A percentile compares a stretch with the other conserved stretches of the same genome.
Conservation (phyloP, 1,139 yeast genomes). For the Candida freyschussii region DNA sequence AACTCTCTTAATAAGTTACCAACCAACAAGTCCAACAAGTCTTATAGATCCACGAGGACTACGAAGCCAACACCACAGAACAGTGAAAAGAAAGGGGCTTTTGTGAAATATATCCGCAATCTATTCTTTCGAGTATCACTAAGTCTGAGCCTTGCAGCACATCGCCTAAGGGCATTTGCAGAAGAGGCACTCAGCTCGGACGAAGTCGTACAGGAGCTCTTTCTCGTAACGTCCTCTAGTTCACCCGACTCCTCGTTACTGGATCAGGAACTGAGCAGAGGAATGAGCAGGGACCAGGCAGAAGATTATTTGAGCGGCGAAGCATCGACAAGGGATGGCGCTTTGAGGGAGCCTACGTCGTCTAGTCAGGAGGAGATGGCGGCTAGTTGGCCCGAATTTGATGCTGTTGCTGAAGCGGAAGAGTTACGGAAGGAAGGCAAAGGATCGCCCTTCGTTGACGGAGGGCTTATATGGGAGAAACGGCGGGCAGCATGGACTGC, state of each 20-base stretch:
- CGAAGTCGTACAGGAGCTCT: slow-evolving; percentile 25
- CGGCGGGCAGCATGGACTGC: slow-evolving; percentile 57
- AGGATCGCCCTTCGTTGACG: slow-evolving; percentile 34
- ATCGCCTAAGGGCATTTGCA: slow-evolving; percentile 20
- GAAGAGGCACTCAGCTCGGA: slow-evolving; percentile 26
- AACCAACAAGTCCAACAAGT: slow-evolving; percentile 3
- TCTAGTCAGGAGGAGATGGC: neutral
- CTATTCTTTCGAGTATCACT: slow-evolving; percentile 19
- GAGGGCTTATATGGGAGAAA: slow-evolving; percentile 53
- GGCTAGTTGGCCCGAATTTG: slow-evolving; percentile 26
- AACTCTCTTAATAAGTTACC: neutral
- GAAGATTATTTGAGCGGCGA: slow-evolving; percentile 8
- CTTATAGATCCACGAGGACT: slow-evolving; percentile 4
- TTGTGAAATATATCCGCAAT: slow-evolving; percentile 15
- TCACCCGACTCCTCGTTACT: slow-evolving; percentile 20
- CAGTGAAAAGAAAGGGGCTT: slow-evolving; percentile 4
- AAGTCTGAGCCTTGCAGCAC: slow-evolving; percentile 18
- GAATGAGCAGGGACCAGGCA: slow-evolving; percentile 5
- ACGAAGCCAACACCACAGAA: slow-evolving; percentile 1
- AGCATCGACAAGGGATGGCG: slow-evolving; percentile 2
- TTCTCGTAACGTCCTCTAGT: slow-evolving; percentile 22
- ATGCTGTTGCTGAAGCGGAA: slow-evolving; percentile 29
- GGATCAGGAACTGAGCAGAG: slow-evolving; percentile 12
- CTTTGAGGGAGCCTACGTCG: neutral
- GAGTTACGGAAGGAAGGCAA: slow-evolving; percentile 20